These are phyloP conservation scores for Barbarea vulgaris DNA, from an alignment of 345 rosid species.

Conservation along the genomic window DNA sequence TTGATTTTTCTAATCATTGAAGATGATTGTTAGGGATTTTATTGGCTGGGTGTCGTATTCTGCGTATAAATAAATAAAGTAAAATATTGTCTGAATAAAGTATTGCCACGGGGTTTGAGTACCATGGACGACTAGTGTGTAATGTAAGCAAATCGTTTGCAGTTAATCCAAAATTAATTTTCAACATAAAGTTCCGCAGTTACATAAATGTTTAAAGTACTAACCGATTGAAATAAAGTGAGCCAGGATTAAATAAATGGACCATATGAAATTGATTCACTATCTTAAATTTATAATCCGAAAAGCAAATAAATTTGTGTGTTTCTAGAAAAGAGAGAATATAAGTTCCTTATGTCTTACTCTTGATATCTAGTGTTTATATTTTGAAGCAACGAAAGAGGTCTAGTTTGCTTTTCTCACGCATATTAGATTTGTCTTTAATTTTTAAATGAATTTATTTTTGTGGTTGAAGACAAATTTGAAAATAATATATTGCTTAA, in stretches of 20 bases:
- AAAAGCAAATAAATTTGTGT: conserved; percentile 18
- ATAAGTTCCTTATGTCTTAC: conserved; percentile 41
- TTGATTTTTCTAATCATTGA: conserved; percentile 28
- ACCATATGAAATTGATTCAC: conserved; percentile 18
- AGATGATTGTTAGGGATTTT: conserved; percentile 23
- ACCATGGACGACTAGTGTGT: conserved; percentile 29
- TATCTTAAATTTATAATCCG: neutral
- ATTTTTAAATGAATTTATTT: neutral
- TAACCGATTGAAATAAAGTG: neutral
- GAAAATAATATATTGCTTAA: neutral
- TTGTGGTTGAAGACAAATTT: neutral
- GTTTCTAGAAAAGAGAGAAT: conserved; percentile 23
- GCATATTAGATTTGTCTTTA: conserved; percentile 11
- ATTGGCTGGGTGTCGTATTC: conserved; percentile 30
- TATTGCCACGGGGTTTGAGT: conserved; percentile 31
- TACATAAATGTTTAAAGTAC: neutral
- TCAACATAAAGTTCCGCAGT: neutral
- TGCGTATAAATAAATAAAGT: neutral
- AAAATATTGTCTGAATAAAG: neutral
- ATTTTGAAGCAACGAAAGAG: conserved; percentile 39
- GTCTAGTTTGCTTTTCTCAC: conserved; percentile 34
- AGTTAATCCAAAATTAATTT: neutral
- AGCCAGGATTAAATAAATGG: conserved; percentile 10
- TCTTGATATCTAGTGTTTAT: conserved; percentile 38
- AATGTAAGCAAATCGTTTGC: conserved; percentile 28